Base-by-base conservation (phyloP, 208 protist genomes). In the Novymonas esmeraldas region DNA sequence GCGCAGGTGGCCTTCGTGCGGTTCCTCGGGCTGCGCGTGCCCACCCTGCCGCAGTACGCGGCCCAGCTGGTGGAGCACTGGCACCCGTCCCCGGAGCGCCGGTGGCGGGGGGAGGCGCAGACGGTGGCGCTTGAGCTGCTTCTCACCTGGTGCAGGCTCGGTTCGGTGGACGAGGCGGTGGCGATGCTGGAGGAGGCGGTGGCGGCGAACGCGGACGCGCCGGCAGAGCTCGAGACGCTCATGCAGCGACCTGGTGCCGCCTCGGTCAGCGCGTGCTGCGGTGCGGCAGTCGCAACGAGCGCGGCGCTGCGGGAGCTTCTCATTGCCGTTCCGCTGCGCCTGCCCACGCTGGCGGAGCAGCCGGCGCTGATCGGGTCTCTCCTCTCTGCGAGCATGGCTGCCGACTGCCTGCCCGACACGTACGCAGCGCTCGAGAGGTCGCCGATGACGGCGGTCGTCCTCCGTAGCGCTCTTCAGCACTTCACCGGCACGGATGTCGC, bases 41-140 rank as follows among this genome's bases (percentile, higher is more conserved):
- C 81, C 2, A 71, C 87, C 5, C 36, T 89, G 46, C 45, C 81
- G 29, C 68, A 76, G 26, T 93, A 95, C 74, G 90, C 85, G 26
- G 76, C 84, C n/a, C 86, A 92, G 58, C 76, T 95, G 9, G 73
- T 92, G 38, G n/a, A 22, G 34, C 82, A 89, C 51, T 95, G 90
- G 87, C 79, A 92, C 56, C 72, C 78, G 5, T 49, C 55, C 0
- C 5, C 9, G 22, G 56, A 64, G 39, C 9, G 13, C 45, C 73
- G 72, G 34, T 84, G 79, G 79, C 46, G 31, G 18, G 64, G 70
- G 3, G 65, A 68, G 9, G 46, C 63, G 16, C 78, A 80, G 49
- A 31, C 63, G 3, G 85, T 91, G 14, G 84, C 65, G 9, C 65
- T 85, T 34, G 82, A 87, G 66, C 66, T 90, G 10, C 50, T 87